A percentile compares a stretch with the other conserved stretches of the same genome.
These are phyloP conservation scores for Paraglomus brasilianum DNA, from an alignment of 192 early-diverging fungal species.

Conservation along the genomic window DNA sequence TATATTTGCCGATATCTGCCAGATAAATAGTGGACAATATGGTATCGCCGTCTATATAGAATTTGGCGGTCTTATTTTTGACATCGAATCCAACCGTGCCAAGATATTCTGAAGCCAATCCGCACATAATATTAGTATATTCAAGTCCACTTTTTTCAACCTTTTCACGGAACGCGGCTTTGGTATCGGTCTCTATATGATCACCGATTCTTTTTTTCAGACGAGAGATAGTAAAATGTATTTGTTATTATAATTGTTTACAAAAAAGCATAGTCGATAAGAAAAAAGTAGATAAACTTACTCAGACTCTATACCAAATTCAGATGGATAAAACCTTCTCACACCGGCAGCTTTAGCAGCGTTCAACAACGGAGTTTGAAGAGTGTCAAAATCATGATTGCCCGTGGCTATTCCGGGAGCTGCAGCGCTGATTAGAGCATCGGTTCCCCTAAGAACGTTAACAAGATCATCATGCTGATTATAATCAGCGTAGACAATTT, in stretches of 20 bases:
- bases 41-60: background rate
- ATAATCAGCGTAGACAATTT: conserved; percentile 30
- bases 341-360: conserved; percentile 26
- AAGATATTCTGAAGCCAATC: background rate
- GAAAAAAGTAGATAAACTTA: background rate
- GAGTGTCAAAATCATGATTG: background rate
- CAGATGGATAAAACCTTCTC: conserved; percentile 29
- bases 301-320: conserved; percentile 6
- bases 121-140: background rate
- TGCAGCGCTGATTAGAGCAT: conserved; percentile 19
- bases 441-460: conserved; percentile 25
- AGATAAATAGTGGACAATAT: background rate
- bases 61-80: conserved; percentile 12
- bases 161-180: background rate
- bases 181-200: background rate
- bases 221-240: background rate
- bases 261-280: background rate
- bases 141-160: conserved; percentile 19
- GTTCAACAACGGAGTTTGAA: conserved; percentile 10
- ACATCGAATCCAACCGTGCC: background rate
- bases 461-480: conserved; percentile 22
- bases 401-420: background rate
- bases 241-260: too few relatives aligned
- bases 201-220: background rate
- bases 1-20: conserved; percentile 13